Evolutionary conservation across 192 early-diverging fungal genomes (phyloP).

Genomic region (Coemansia sp.): DNA sequence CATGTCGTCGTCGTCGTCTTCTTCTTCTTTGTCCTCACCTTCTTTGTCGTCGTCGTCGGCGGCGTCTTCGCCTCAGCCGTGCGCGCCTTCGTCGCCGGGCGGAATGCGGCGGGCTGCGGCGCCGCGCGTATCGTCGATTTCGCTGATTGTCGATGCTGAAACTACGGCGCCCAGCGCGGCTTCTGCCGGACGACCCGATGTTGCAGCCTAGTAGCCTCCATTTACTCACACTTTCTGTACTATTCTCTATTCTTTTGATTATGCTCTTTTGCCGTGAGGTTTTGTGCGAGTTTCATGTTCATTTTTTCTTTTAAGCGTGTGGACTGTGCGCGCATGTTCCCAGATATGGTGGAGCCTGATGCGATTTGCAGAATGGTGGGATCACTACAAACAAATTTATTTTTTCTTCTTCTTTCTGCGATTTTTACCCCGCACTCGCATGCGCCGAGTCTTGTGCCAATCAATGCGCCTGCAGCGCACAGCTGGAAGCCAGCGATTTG

Average conservation of each 20-base stretch:
- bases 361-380: background rate
- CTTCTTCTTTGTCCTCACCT: background rate
- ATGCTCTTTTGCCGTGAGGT: too few species aligned
- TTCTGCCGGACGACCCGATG: background rate
- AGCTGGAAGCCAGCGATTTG: too few species aligned
- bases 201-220: background rate
- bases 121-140: conserved; percentile 28
- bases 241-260: background rate
- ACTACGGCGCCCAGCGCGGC: background rate
- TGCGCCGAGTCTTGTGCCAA: too few species aligned
- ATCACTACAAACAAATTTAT: background rate
- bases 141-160: conserved; percentile 17
- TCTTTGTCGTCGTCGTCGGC: conserved; percentile 6
- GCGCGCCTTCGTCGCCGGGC: background rate
- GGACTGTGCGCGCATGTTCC: too few species aligned
- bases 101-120: background rate
- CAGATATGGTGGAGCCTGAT: too few species aligned
- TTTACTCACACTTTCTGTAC: background rate
- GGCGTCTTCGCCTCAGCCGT: conserved; percentile 1
- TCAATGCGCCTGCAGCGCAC: too few species aligned
- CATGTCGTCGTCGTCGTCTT: background rate
- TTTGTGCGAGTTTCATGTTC: background rate
- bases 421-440: background rate
- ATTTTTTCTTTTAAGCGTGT: background rate
- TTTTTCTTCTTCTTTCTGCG: background rate